Percentiles rank a stretch among this genome's conserved stretches.
Evolutionary conservation across 306 rosid species (phyloP).

Genomic region (Erythrophleum fordii): DNA sequence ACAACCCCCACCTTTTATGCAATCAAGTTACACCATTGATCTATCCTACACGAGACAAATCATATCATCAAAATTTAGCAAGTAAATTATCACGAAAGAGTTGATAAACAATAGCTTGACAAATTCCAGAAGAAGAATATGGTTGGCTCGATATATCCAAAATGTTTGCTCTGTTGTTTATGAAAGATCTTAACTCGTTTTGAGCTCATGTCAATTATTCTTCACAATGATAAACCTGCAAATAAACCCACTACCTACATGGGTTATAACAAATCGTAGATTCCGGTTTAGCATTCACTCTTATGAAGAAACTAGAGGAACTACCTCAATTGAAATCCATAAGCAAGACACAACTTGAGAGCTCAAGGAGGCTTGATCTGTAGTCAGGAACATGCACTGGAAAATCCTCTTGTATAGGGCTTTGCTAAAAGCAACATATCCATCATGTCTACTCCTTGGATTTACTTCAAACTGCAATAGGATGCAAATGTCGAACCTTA

Average conservation of each 20-base stretch:
- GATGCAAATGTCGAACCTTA: slow-evolving; percentile 43
- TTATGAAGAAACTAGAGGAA: slow-evolving; percentile 42
- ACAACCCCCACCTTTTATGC: background rate
- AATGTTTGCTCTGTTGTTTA: slow-evolving; percentile 18
- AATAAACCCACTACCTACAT: slow-evolving; percentile 34
- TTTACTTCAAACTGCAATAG: slow-evolving; percentile 35
- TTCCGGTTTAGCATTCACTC: slow-evolving; percentile 42
- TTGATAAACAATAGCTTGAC: slow-evolving; percentile 16
- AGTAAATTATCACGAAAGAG: slow-evolving; percentile 1
- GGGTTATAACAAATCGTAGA: slow-evolving; percentile 34
- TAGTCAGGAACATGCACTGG: slow-evolving; percentile 43
- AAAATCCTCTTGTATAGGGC: slow-evolving; percentile 44
- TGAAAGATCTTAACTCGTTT: slow-evolving; percentile 31
- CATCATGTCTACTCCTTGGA: slow-evolving; percentile 40
- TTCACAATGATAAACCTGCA: slow-evolving; percentile 26
- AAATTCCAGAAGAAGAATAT: slow-evolving; percentile 1
- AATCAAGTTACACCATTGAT: slow-evolving; percentile 14
- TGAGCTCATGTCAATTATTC: slow-evolving; percentile 34
- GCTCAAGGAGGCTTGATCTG: slow-evolving; percentile 43
- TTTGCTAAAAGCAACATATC: slow-evolving; percentile 42
- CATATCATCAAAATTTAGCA: background rate
- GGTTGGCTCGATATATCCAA: slow-evolving; percentile 5
- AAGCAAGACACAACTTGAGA: slow-evolving; percentile 48
- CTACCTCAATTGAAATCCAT: slow-evolving; percentile 45
- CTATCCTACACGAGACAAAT: background rate